Conservation (phyloP, 495 filamentous ascomycete species). For the Penicillium simplicissimum region DNA sequence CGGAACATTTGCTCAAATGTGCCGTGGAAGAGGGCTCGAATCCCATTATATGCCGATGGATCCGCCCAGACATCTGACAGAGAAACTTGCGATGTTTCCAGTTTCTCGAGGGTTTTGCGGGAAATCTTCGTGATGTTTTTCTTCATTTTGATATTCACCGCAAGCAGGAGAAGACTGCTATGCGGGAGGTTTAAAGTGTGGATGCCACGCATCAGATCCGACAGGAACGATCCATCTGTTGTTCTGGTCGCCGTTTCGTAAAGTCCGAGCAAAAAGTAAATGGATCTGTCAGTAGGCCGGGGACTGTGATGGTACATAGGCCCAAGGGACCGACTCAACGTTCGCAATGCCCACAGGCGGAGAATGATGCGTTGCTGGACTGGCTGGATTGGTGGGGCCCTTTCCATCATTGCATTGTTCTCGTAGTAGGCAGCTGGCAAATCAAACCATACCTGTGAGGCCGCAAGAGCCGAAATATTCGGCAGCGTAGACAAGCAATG, state of each 20-base stretch:
- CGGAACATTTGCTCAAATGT: conserved; percentile 35
- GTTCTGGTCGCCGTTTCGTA: conserved; percentile 25
- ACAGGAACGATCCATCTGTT: conserved; percentile 28
- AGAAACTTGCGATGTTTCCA: conserved; percentile 34
- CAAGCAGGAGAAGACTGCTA: conserved; percentile 33
- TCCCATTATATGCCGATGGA: conserved; percentile 29
- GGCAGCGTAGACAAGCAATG: conserved; percentile 29
- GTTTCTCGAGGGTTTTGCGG: conserved; percentile 27
- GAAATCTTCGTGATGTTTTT: conserved; percentile 27
- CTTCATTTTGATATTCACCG: conserved; percentile 29
- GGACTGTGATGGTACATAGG: conserved; percentile 24
- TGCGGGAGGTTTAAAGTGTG: conserved; percentile 37
- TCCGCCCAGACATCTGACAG: conserved; percentile 36
- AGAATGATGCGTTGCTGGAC: conserved; percentile 33
- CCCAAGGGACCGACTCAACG: conserved; percentile 27
- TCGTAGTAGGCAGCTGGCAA: conserved; percentile 14
- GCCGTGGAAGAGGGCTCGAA: conserved; percentile 27
- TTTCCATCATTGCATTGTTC: neutral
- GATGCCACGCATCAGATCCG: conserved; percentile 32
- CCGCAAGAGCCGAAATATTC: conserved; percentile 24
- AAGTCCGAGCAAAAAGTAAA: conserved; percentile 31
- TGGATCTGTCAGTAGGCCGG: conserved; percentile 27
- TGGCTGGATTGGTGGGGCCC: conserved; percentile 6
- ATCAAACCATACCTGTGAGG: conserved; percentile 33
- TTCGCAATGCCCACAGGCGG: conserved; percentile 42